These are phyloP conservation scores for Puccinia horiana DNA, from an alignment of 1,284 basidiomycete species.

Conservation along the genomic window DNA sequence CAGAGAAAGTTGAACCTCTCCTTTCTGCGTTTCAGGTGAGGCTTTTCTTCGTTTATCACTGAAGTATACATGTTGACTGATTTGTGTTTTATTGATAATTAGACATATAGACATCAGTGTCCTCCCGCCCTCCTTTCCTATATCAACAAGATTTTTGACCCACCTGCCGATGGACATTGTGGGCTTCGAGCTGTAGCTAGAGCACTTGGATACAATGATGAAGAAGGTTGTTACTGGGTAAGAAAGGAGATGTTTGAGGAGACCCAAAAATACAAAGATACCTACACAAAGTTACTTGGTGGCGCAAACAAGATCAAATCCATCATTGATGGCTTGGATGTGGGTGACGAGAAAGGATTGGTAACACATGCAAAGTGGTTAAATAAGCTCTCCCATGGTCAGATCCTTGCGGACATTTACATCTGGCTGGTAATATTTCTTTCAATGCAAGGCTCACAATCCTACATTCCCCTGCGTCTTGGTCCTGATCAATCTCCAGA, in stretches of 20 bases:
- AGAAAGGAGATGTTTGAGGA: neutral
- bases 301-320: neutral
- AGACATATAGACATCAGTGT: too few relatives aligned
- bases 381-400: neutral
- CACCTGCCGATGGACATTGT: neutral
- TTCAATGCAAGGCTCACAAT: neutral
- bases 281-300: neutral
- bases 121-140: too few relatives aligned
- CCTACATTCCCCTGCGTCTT: neutral
- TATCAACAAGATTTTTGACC: neutral
- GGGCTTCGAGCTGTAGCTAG: neutral
- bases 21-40: too few relatives aligned
- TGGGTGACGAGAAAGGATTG: neutral
- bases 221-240: neutral
- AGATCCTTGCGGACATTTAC: neutral
- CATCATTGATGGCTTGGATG: neutral
- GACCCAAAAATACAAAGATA: neutral
- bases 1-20: too few relatives aligned
- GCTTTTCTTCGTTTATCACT: too few relatives aligned
- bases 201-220: neutral
- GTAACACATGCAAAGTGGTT: neutral
- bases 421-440: neutral
- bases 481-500: neutral
- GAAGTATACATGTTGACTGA: too few relatives aligned
- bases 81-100: too few relatives aligned